Evolutionary conservation across 345 rosid species (phyloP).

Genomic region (Laguncularia racemosa): DNA sequence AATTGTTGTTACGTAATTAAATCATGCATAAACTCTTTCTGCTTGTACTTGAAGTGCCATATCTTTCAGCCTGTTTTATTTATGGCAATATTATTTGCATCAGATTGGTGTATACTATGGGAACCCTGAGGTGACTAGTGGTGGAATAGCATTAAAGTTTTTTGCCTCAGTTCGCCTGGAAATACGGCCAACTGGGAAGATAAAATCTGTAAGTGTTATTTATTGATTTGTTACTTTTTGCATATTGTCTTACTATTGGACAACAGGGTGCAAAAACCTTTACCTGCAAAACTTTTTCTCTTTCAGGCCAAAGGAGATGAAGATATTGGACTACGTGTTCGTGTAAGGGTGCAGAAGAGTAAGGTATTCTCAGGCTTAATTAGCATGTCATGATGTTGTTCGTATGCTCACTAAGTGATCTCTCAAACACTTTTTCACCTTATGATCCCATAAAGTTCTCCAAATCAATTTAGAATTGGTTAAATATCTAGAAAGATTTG

Average conservation of each 20-base stretch:
- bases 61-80: not conserved
- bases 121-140: conserved; percentile 97
- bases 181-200: conserved; percentile 90
- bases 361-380: conserved; percentile 43
- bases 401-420: not conserved
- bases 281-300: conserved; percentile 1
- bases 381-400: not conserved
- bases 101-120: conserved; percentile 98
- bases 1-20: not conserved
- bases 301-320: conserved; percentile 76
- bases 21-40: not conserved
- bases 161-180: conserved; percentile 94
- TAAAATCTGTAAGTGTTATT: conserved; percentile 69
- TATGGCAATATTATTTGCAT: conserved; percentile 12
- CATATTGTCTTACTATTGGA: not conserved
- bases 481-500: too few relatives aligned
- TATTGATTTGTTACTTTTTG: not conserved
- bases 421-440: too few relatives aligned
- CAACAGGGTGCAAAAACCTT: conserved; percentile 4
- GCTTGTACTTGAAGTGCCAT: too few relatives aligned
- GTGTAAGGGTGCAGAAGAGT: conserved; percentile 94
- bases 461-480: too few relatives aligned
- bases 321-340: conserved; percentile 84
- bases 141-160: conserved; percentile 92
- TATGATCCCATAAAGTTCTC: too few relatives aligned